A percentile compares a stretch with the other conserved stretches of the same genome.
phyloP scores from a whole-genome alignment of 73 alveolate species.

The Loxodes magnus region DNA sequence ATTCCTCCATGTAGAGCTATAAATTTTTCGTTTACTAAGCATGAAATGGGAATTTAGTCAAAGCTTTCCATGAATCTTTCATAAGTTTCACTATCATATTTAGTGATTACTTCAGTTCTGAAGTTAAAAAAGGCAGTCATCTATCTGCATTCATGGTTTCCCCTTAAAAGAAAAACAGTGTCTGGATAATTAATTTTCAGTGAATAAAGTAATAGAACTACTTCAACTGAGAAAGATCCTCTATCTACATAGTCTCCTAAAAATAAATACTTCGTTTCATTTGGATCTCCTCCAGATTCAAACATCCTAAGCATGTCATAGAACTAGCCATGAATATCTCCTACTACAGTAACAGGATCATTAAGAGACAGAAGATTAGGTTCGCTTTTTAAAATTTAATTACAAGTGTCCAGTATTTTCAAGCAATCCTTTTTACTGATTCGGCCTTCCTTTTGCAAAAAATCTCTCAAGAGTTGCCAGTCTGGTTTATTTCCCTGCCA shows the following conservation, averaged over 20 bases:
- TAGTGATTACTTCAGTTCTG: constrained; percentile 47
- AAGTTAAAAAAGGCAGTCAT: constrained; percentile 72
- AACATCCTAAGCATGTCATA: constrained; percentile 50
- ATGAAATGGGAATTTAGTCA: constrained; percentile 58
- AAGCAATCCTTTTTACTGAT: constrained; percentile 26
- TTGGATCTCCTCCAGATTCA: constrained; percentile 54
- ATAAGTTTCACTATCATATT: constrained; percentile 65
- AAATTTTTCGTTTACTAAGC: constrained; percentile 61
- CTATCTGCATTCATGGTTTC: constrained; percentile 79
- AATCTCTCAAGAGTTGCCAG: constrained; percentile 44
- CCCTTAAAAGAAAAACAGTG: constrained; percentile 63
- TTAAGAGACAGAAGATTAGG: constrained; percentile 37
- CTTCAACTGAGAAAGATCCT: constrained; percentile 61
- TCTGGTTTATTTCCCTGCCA: constrained; percentile 20
- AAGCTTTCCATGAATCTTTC: constrained; percentile 63
- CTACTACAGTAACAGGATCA: constrained; percentile 64
- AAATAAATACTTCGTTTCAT: constrained; percentile 29
- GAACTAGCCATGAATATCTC: constrained; percentile 73
- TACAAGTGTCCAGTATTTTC: constrained; percentile 5
- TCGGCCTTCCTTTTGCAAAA: constrained; percentile 43
- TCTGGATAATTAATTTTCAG: constrained; percentile 52
- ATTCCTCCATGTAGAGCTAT: constrained; percentile 77
- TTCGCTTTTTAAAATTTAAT: constrained; percentile 28
- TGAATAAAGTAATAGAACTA: constrained; percentile 37
- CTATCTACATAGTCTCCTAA: constrained; percentile 83